Conservation (phyloP, 2,329 filamentous ascomycete genomes). For the Pezicula neosporulosa region DNA sequence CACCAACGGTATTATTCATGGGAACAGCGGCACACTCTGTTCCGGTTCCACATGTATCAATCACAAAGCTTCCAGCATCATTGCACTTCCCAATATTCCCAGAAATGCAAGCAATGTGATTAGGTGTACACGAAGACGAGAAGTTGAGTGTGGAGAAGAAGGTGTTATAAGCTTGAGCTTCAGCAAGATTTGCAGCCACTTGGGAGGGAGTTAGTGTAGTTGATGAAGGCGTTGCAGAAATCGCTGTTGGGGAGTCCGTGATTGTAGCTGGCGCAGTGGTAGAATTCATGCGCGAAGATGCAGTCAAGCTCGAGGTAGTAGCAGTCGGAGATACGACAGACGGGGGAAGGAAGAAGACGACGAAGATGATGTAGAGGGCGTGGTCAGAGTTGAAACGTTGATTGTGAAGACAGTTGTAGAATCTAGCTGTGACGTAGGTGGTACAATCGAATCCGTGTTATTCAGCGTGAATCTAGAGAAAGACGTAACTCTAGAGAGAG, state of each 20-base stretch:
- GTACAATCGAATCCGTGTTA: slow-evolving; percentile 15
- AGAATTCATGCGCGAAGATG: neutral
- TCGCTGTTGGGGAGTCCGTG: slow-evolving; percentile 11
- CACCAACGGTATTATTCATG: slow-evolving; percentile 43
- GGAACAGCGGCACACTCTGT: slow-evolving; percentile 51
- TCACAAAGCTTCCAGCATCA: slow-evolving; percentile 35
- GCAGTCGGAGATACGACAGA: neutral
- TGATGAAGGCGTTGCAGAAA: slow-evolving; percentile 8
- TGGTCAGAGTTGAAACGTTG: slow-evolving; percentile 3
- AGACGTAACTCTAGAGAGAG: neutral
- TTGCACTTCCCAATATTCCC: slow-evolving; percentile 47
- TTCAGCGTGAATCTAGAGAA: slow-evolving; percentile 19
- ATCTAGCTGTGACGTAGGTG: slow-evolving; percentile 2
- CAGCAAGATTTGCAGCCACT: slow-evolving; percentile 26
- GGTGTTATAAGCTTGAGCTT: slow-evolving; percentile 22
- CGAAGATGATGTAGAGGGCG: neutral
- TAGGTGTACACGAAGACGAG: slow-evolving; percentile 41
- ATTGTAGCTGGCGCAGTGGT: slow-evolving; percentile 5
- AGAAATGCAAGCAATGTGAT: slow-evolving; percentile 50
- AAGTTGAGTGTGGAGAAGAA: slow-evolving; percentile 26
- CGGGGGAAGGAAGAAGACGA: neutral
- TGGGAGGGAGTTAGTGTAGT: slow-evolving; percentile 14
- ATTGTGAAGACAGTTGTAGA: slow-evolving; percentile 8
- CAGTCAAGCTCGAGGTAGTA: neutral
- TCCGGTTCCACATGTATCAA: slow-evolving; percentile 33